Evolutionary conservation across 2,329 filamentous ascomycete genomes (phyloP).

Genomic region (Malbranchea zuffiana): DNA sequence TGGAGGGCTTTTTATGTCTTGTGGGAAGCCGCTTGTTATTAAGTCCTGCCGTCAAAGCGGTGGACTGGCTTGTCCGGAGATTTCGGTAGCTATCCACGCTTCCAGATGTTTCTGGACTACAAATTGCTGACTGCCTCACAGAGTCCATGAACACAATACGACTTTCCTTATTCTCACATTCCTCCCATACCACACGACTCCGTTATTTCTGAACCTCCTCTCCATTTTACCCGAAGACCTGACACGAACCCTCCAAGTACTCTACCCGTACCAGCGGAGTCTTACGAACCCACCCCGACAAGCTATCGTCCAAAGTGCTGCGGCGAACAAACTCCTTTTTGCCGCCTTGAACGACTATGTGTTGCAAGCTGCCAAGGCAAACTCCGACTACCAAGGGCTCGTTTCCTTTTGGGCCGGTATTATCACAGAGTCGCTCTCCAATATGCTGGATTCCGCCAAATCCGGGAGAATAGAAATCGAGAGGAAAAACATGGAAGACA

Average conservation of each 20-base stretch:
- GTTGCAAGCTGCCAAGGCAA: slow-evolving; percentile 58
- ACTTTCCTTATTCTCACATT: slow-evolving; percentile 69
- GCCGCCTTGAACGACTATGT: slow-evolving; percentile 67
- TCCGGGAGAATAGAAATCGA: slow-evolving; percentile 69
- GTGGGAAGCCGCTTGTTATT: slow-evolving; percentile 66
- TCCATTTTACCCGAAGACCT: slow-evolving; percentile 70
- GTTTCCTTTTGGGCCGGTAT: slow-evolving; percentile 87
- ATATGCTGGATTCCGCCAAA: slow-evolving; percentile 64
- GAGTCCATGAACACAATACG: slow-evolving; percentile 86
- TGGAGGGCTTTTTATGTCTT: slow-evolving; percentile 75
- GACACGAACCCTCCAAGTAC: slow-evolving; percentile 66
- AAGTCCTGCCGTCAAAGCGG: slow-evolving; percentile 75
- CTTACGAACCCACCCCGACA: slow-evolving; percentile 66
- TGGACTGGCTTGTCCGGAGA: slow-evolving; percentile 88
- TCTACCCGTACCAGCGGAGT: slow-evolving; percentile 74
- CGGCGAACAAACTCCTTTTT: slow-evolving; percentile 66
- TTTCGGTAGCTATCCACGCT: slow-evolving; percentile 54
- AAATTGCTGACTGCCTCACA: slow-evolving; percentile 26
- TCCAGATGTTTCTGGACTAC: background rate
- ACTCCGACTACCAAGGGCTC: slow-evolving; percentile 64
- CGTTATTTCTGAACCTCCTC: slow-evolving; percentile 72
- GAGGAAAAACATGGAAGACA: slow-evolving; percentile 66
- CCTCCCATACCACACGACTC: slow-evolving; percentile 80
- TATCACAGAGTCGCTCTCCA: slow-evolving; percentile 72
- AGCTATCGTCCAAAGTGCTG: slow-evolving; percentile 71